These are phyloP conservation scores for Mycena vulgaris DNA, from an alignment of 768 basidiomycete genomes.

Conservation along the genomic window DNA sequence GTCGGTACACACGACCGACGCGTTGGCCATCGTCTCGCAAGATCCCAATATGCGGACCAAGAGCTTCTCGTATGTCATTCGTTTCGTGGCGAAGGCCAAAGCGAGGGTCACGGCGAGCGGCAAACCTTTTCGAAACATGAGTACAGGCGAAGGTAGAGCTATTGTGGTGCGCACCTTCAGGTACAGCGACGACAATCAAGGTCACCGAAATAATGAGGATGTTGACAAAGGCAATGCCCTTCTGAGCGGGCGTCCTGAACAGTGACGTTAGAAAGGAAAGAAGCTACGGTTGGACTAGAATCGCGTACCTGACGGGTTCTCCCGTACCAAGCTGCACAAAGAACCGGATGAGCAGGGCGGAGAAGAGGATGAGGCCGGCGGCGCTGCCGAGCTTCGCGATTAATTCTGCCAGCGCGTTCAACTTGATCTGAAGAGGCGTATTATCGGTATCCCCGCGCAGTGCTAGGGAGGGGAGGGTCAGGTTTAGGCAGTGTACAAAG, in stretches of 20 bases:
- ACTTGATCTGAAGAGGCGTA: constrained; percentile 94
- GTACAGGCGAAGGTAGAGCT: constrained; percentile 7
- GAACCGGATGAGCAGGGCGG: constrained; percentile 92
- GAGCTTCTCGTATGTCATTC: constrained; percentile 97
- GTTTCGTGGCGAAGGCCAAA: constrained; percentile 95
- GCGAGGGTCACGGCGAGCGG: constrained; percentile 97
- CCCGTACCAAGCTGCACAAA: constrained; percentile 86
- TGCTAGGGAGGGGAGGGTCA: constrained; percentile 60
- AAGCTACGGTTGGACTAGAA: not conserved
- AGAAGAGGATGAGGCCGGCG: constrained; percentile 88
- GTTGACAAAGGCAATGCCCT: constrained; percentile 92
- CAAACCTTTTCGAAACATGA: constrained; percentile 67
- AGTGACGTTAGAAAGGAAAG: constrained; percentile 11
- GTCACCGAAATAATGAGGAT: constrained; percentile 97
- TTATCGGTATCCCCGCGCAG: constrained; percentile 89
- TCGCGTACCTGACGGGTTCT: constrained; percentile 68
- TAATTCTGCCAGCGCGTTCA: constrained; percentile 94
- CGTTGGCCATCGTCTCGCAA: constrained; percentile 99
- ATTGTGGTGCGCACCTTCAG: constrained; percentile 71
- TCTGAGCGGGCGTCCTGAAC: constrained; percentile 78
- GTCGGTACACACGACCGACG: constrained; percentile 95
- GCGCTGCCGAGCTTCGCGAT: constrained; percentile 93
- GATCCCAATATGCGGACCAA: constrained; percentile 96
- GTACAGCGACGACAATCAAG: constrained; percentile 89
- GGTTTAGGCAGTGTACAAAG: constrained; percentile 10